phyloP scores from a whole-genome alignment of 1,284 basidiomycete species.

The Cerrena zonata region DNA sequence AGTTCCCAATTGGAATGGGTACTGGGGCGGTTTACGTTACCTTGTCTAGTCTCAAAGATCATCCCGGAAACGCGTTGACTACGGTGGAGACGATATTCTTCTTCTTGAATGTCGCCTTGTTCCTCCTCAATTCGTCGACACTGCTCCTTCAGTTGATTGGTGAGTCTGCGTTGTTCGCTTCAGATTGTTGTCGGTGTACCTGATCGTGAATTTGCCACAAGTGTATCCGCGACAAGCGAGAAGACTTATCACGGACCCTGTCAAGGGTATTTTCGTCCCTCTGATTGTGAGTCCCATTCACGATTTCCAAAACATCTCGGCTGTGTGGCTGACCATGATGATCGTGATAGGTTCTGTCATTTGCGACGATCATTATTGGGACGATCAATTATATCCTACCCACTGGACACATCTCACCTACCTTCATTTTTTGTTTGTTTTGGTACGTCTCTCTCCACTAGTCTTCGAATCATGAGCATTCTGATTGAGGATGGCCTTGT shows the following conservation, averaged over 20 bases:
- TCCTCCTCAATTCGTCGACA: constrained; percentile 37
- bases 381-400: constrained; percentile 39
- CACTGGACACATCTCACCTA: constrained; percentile 21
- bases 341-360: constrained; percentile 35
- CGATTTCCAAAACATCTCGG: neutral
- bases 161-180: constrained; percentile 18
- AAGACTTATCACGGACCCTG: constrained; percentile 38
- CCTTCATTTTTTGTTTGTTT: constrained; percentile 36
- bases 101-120: constrained; percentile 40
- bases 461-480: neutral
- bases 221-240: constrained; percentile 40
- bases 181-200: neutral
- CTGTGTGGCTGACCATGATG: too few relatives aligned
- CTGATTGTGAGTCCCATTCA: constrained; percentile 36
- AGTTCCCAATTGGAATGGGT: constrained; percentile 48
- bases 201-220: constrained; percentile 12
- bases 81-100: constrained; percentile 39
- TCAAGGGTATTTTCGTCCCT: constrained; percentile 42
- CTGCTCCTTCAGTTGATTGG: constrained; percentile 39
- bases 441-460: constrained; percentile 29
- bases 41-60: constrained; percentile 35
- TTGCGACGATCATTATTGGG: constrained; percentile 45
- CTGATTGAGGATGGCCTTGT: neutral
- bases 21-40: constrained; percentile 44
- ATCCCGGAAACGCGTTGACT: constrained; percentile 24